Evolutionary conservation across 176 grass and related monocot species (phyloP).

Genomic region (Sorghum bicolor): DNA sequence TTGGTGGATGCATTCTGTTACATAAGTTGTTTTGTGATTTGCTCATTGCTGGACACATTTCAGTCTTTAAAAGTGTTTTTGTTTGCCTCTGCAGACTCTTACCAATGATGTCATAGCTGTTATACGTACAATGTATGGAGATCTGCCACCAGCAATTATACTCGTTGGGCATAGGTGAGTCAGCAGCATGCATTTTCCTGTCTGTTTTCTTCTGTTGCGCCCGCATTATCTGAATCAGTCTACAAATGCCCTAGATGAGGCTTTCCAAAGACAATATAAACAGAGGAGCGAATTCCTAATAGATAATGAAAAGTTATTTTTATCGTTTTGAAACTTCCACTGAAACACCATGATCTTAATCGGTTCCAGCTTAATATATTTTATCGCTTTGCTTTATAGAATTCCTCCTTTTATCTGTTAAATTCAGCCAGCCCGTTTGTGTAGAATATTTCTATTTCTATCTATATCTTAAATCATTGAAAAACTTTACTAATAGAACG

Average conservation of each 20-base stretch:
- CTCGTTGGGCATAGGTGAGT: conserved; percentile 92
- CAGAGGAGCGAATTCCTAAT: not conserved
- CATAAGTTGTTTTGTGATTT: not conserved
- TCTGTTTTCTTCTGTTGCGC: not conserved
- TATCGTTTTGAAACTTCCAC: not conserved
- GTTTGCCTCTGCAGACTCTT: conserved; percentile 65
- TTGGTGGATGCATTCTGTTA: not conserved
- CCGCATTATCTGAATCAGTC: conserved; percentile 3
- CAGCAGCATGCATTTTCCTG: not conserved
- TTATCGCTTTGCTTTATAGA: not conserved
- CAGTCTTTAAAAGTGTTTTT: not conserved
- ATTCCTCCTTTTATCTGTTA: not conserved
- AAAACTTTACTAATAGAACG: not conserved
- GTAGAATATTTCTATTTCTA: not conserved
- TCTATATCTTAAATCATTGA: not conserved
- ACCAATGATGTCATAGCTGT: conserved; percentile 76
- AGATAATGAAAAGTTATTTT: not conserved
- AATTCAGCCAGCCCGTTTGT: conserved; percentile 7
- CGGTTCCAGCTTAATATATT: not conserved
- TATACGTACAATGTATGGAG: conserved; percentile 71
- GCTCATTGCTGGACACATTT: not conserved
- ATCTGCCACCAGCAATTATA: conserved; percentile 88
- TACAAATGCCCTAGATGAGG: not conserved
- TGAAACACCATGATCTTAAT: not conserved
- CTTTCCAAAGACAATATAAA: conserved; percentile 5